Evolutionary conservation across 2,329 filamentous ascomycete species (phyloP), one percentile per base, ranked within the genome.

Genomic region (Chaetomiaceae sp.): DNA sequence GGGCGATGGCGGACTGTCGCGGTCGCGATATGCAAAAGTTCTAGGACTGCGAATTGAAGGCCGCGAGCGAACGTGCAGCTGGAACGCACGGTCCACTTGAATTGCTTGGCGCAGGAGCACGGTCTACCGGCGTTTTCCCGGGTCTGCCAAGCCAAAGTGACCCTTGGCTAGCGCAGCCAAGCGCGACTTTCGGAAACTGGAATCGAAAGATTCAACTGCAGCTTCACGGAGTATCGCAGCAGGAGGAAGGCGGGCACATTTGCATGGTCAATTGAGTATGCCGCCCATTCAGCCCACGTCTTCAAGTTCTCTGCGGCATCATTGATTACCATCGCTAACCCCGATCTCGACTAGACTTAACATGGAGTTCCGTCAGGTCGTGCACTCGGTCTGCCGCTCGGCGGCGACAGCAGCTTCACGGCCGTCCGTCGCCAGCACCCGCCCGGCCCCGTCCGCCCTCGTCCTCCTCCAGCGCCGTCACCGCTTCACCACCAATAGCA

Each of bases 361-460:
- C 51, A 58, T 60, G 58, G 56, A 56, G 49, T 42, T 58, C 53
- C 55, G 56, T 18, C 55, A 48, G 22, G 51, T 51, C 38, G 38
- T 56, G 43, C 52, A 50, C 29, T 44, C 44, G 33, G 43, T 56
- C 42, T 51, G 48, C 48, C 53, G 51, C 44, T 39, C 50, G 24
- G 43, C 50, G 9, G 50, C 43, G 38, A 34, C 45, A 24, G 35
- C 52, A 24, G 35, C 50, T 17, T 33, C 50, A 27, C 36, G 49
- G 43, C 46, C 44, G 18, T 44, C 47, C 4, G 48, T 49, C 45
- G 36, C 43, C 34, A 29, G 42, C 46, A 38, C 41, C 17, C 52
- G 46, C 8, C 45, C 15, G 4, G 32, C 38, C 24, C 43, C 43
- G 9, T 27, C 48, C 27, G 30, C n/a, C 41, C 6, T 42, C 33